These are phyloP conservation scores for Endoconidiophora laricicola DNA, from an alignment of 2,329 filamentous ascomycete genomes.

Conservation along the genomic window DNA sequence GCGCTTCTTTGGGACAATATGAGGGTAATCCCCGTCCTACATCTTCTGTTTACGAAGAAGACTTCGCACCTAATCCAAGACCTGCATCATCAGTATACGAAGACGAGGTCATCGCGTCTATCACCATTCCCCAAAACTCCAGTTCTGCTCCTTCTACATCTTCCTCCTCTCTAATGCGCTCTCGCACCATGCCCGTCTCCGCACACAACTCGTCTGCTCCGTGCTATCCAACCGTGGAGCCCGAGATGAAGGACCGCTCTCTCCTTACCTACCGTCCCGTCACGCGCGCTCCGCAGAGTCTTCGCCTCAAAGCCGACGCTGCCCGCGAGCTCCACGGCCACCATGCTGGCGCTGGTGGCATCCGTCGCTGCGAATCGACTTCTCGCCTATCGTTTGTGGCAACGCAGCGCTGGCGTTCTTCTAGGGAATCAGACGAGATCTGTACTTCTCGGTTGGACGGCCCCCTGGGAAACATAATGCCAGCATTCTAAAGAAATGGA, in stretches of 20 bases:
- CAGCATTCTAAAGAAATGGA: conserved; percentile 1
- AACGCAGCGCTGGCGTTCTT: background rate
- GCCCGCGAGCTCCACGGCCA: background rate
- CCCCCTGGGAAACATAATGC: conserved; percentile 11
- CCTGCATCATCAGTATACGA: background rate
- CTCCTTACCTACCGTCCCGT: conserved; percentile 3
- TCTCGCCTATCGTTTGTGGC: conserved; percentile 1
- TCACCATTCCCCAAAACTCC: background rate
- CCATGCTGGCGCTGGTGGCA: background rate
- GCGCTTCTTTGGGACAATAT: background rate
- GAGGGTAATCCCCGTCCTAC: background rate
- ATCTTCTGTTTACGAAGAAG: background rate
- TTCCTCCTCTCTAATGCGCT: background rate
- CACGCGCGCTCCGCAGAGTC: background rate
- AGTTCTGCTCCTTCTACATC: background rate
- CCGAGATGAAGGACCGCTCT: conserved; percentile 2
- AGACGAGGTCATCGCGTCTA: background rate
- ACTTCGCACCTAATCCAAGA: background rate
- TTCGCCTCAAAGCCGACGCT: background rate
- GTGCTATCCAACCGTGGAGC: conserved; percentile 4
- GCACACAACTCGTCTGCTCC: background rate
- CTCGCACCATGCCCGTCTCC: background rate
- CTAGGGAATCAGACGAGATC: background rate
- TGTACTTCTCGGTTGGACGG: conserved; percentile 7
- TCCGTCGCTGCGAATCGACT: background rate